Evolutionary conservation across 2,329 filamentous ascomycete species (phyloP).

Genomic region (Daldinia sp.): DNA sequence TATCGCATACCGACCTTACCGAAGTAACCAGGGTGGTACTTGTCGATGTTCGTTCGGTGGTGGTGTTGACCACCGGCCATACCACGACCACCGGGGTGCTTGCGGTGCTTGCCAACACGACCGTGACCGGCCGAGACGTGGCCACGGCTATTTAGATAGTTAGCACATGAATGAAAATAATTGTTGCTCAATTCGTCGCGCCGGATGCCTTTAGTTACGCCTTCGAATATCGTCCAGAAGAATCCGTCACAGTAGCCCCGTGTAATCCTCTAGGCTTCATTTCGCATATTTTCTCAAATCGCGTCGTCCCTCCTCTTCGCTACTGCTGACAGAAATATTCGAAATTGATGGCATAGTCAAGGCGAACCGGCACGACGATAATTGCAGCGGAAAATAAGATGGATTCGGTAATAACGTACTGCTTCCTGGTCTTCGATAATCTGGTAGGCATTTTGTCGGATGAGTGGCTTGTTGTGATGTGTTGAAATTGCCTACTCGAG

Average conservation of each 20-base stretch:
- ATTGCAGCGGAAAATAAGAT: constrained; percentile 31
- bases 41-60: constrained; percentile 84
- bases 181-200: constrained; percentile 25
- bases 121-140: constrained; percentile 98
- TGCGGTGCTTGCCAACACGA: constrained; percentile 98
- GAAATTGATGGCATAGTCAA: constrained; percentile 15
- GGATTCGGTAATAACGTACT: constrained; percentile 62
- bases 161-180: constrained; percentile 38
- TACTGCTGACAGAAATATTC: constrained; percentile 5
- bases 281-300: neutral
- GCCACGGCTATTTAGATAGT: constrained; percentile 75
- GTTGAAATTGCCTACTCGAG: constrained; percentile 38
- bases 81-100: constrained; percentile 85
- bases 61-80: constrained; percentile 99
- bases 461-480: constrained; percentile 48
- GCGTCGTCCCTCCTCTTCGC: constrained; percentile 4
- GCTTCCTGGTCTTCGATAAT: constrained; percentile 79
- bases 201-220: constrained; percentile 6
- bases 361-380: constrained; percentile 26
- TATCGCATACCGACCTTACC: constrained; percentile 95
- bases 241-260: neutral
- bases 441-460: constrained; percentile 75
- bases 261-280: neutral
- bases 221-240: neutral
- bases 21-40: constrained; percentile 99